Base-by-base conservation (phyloP, 1,284 basidiomycete species). In the Inonotus hispidus region DNA sequence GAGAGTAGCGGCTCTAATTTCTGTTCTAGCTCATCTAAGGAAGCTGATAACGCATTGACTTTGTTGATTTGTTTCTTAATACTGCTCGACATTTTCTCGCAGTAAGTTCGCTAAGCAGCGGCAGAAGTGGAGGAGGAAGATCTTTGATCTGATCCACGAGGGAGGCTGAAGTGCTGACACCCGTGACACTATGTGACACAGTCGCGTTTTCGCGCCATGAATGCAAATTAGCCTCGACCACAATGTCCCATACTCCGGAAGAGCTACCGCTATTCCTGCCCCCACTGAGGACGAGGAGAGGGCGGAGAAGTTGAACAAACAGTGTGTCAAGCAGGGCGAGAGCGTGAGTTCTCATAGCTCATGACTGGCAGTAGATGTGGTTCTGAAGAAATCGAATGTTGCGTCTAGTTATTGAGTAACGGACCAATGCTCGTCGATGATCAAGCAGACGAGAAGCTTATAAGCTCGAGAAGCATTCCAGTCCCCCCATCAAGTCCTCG, bases 1-100 rank as follows among this genome's bases (percentile, higher is more conserved):
- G 83, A 72, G 43, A 90, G 77, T 4, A 92, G 71, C 11, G 85
- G 84, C 21, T 84, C 82, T 0, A 92, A 77, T 4, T 77, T 72
- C 1, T 77, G 73, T 69, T 91, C 88, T 8, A 92, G 80, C 13
- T 83, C 82, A 59, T 86, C 82, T 19, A 92, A 78, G 1, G 87
- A 85, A 16, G 73, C 70, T 35, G 77, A 73, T 23, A 90, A 75
- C 1, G 77, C 71, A 1, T 75, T 68, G 1, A 90, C 74, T 66
- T 78, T 85, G 16, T 77, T 71, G 54, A 79, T 80, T n/a, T 84
- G 73, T 71, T 81, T 83, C 50, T 75, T 68, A 1, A 82, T 81
- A 69, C 83, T 81, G 35, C 75, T 75, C 21, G 81, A 75, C 84
- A 87, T 87, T 56, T 35, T 43, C 16, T 27, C n/a, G 27, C 37